A percentile compares a stretch with the other conserved stretches of the same genome.
Evolutionary conservation across 2,329 filamentous ascomycete species (phyloP).

Genomic region (Colletotrichum ledebouriae): DNA sequence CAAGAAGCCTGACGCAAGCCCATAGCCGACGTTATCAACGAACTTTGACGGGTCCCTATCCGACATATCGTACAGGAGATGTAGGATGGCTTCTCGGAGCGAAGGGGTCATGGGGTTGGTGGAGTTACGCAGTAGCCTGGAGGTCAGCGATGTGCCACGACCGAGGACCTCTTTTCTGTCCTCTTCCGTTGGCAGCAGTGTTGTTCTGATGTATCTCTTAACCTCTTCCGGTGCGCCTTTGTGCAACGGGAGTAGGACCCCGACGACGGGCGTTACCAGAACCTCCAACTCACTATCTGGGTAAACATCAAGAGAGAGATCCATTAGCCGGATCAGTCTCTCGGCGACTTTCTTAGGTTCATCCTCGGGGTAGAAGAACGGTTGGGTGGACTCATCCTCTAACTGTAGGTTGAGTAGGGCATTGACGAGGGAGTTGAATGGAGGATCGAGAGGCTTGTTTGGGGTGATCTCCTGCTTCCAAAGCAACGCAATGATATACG

Average conservation of each 20-base stretch:
- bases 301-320: conserved; percentile 74
- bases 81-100: conserved; percentile 80
- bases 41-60: conserved; percentile 83
- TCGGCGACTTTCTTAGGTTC: conserved; percentile 71
- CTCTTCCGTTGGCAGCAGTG: conserved; percentile 80
- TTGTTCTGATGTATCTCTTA: conserved; percentile 72
- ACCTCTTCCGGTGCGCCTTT: conserved; percentile 74
- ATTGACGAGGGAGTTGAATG: conserved; percentile 81
- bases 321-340: conserved; percentile 78
- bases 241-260: conserved; percentile 79
- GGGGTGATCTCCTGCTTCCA: conserved; percentile 69
- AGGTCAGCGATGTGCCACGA: conserved; percentile 78
- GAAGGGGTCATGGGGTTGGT: conserved; percentile 79
- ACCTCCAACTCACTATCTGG: conserved; percentile 78
- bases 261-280: conserved; percentile 78
- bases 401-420: conserved; percentile 84
- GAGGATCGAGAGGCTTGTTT: conserved; percentile 77
- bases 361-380: conserved; percentile 75
- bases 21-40: conserved; percentile 93
- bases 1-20: conserved; percentile 91
- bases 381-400: conserved; percentile 63
- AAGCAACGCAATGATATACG: conserved; percentile 79
- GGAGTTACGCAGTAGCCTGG: conserved; percentile 82
- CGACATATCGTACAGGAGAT: conserved; percentile 89
- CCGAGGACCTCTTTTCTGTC: conserved; percentile 86